Conservation (phyloP, 2,329 filamentous ascomycete species). For the Arthrobotrys musiformis region DNA sequence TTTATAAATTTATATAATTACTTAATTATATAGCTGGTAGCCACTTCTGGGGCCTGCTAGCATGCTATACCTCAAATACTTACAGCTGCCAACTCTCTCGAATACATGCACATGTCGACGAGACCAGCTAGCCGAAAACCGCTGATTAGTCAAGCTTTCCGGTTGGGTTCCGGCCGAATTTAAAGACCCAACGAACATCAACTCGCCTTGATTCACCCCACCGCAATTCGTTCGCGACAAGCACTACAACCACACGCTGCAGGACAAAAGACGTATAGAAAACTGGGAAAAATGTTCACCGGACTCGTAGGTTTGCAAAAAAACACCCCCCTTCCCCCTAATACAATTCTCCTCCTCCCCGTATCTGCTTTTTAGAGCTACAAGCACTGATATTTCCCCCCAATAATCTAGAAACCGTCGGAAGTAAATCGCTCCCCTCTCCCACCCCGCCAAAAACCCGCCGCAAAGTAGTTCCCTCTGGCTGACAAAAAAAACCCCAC, state of each 20-base stretch:
- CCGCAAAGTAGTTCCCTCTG: no score
- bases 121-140: no score
- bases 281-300: constrained; percentile 49
- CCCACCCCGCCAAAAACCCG: background rate
- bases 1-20: no score
- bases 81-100: no score
- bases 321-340: background rate
- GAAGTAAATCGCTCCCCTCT: constrained; percentile 41
- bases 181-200: no score
- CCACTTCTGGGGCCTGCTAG: no score
- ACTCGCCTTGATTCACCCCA: background rate
- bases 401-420: constrained; percentile 36
- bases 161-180: no score
- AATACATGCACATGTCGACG: no score
- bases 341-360: background rate
- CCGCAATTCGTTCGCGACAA: background rate
- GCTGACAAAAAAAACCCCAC: background rate
- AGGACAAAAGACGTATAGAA: no score
- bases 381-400: background rate
- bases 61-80: no score
- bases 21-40: no score
- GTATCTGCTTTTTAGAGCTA: background rate
- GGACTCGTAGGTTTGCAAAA: constrained; percentile 51
- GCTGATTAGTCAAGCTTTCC: no score
- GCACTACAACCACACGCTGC: background rate